Base-by-base conservation (phyloP, 2,329 filamentous ascomycete genomes). In the Pseudovirgaria hyperparasitica region DNA sequence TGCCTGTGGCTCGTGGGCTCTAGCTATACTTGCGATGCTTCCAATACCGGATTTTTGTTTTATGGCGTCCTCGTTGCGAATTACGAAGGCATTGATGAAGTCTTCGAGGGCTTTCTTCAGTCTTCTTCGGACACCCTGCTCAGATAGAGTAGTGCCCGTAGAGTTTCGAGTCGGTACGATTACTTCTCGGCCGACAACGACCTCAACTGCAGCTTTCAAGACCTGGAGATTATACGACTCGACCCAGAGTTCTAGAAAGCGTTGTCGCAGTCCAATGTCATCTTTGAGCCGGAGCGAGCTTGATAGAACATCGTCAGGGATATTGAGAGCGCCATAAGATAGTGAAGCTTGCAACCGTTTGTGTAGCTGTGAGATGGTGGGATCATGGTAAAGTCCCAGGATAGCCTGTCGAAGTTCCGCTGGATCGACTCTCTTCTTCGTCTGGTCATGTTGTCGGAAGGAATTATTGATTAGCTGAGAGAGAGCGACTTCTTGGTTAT, bases 401-500 rank as follows among this genome's bases (percentile, higher is more conserved):
- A 76, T 46, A 22, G 57, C 56, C 30, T 58, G 54, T 29, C 67
- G 53, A 20, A 71, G 39, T 16, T 48, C 41, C 16, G 45, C 42
- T 3, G 42, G 36, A 17, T 34, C 42, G 6, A 23, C 9, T 6
- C 16, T 5, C 14, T 24, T 43, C 32, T n/a, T 40, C 30, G 14
- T 48, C 39, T 40, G 47, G 10, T 52, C 46, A 5, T 33, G 35
- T 18, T 46, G 45, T 4, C 38, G 35, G 37, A 73, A 70, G 25
- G 74, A 49, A 9, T 55, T 54, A 43, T 76, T 77, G 24, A 70
- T 45, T 5, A 76, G 52, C 40, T 75, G 70, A 0, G 69, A 69
- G 23, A 76, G 63, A 19, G 68, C 64, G 13, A 67, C 53, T 41
- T 76, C 72, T 40, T 76, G 71, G 33, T 75, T 65, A 9, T 55